Percentiles rank a stretch among this genome's conserved stretches.
phyloP scores from a whole-genome alignment of 805 yeast species.

The Kodamaea jinghongensis region DNA sequence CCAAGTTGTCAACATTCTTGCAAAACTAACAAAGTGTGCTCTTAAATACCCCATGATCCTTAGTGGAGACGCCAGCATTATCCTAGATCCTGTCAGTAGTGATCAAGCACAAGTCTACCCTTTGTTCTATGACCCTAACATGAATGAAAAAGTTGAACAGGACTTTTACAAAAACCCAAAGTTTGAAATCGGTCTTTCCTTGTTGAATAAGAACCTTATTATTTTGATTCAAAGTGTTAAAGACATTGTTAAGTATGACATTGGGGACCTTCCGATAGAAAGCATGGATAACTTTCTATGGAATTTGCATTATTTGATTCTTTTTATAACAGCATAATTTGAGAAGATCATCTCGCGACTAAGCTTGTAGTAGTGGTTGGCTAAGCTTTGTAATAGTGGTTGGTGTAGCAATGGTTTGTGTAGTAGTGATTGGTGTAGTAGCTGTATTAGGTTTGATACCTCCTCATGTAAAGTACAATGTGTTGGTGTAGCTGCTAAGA shows the following conservation, averaged over 20 bases:
- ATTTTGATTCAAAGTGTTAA: slow-evolving; percentile 21
- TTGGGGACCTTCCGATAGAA: slow-evolving; percentile 32
- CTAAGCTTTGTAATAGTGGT: too few species aligned
- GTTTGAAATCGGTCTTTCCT: slow-evolving; percentile 33
- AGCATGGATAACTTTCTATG: slow-evolving; percentile 41
- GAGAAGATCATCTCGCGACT: too few species aligned
- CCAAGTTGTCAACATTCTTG: slow-evolving; percentile 24
- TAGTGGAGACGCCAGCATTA: slow-evolving; percentile 19
- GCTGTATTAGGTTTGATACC: too few species aligned
- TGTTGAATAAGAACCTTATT: slow-evolving; percentile 31
- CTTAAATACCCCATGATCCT: slow-evolving; percentile 28
- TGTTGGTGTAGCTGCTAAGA: too few species aligned
- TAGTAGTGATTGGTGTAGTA: too few species aligned
- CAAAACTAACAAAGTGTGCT: slow-evolving; percentile 22
- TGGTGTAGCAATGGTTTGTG: too few species aligned
- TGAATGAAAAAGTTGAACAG: slow-evolving; percentile 16
- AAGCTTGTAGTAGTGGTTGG: too few species aligned
- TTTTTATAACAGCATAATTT: slow-evolving; percentile 31
- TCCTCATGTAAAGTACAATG: too few species aligned
- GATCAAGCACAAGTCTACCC: slow-evolving; percentile 18
- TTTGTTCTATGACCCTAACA: slow-evolving; percentile 23
- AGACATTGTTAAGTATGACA: slow-evolving; percentile 9
- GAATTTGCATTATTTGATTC: slow-evolving; percentile 35
- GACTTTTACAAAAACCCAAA: slow-evolving; percentile 17
- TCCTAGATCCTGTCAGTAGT: slow-evolving; percentile 22